Conservation (phyloP, 1,284 basidiomycete species). For the Thecaphora frezii region DNA sequence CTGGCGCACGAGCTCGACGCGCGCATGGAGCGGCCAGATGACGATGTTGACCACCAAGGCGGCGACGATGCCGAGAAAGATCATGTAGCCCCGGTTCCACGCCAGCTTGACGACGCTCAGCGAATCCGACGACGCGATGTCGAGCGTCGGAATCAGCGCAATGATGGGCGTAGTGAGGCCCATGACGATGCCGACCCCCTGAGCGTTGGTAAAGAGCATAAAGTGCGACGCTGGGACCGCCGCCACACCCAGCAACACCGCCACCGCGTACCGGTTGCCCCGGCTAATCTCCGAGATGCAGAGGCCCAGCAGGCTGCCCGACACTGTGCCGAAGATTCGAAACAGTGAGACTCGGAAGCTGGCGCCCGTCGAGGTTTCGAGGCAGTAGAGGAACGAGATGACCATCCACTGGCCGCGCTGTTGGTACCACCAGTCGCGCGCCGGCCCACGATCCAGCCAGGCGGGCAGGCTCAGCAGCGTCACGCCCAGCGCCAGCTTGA, state of each 20-base stretch:
- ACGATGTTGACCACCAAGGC: slow-evolving; percentile 48
- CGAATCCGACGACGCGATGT: slow-evolving; percentile 10
- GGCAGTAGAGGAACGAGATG: slow-evolving; percentile 60
- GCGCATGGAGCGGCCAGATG: slow-evolving; percentile 53
- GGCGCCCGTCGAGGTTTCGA: slow-evolving; percentile 63
- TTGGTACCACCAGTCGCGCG: slow-evolving; percentile 59
- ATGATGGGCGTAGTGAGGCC: slow-evolving; percentile 55
- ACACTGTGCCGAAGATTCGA: slow-evolving; percentile 61
- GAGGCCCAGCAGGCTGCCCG: slow-evolving; percentile 60
- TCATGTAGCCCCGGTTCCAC: slow-evolving; percentile 49
- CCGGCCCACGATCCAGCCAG: slow-evolving; percentile 48
- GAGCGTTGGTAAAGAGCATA: slow-evolving; percentile 56
- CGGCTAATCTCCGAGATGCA: slow-evolving; percentile 60
- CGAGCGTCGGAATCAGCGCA: slow-evolving; percentile 60
- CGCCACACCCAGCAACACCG: slow-evolving; percentile 58
- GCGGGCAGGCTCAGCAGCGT: slow-evolving; percentile 61
- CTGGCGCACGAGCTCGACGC: slow-evolving; percentile 37
- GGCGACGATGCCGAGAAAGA: slow-evolving; percentile 49
- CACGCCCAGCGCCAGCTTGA: slow-evolving; percentile 62
- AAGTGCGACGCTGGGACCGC: slow-evolving; percentile 60
- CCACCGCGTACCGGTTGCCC: slow-evolving; percentile 61
- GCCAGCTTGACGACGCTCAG: slow-evolving; percentile 29
- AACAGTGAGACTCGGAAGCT: slow-evolving; percentile 61
- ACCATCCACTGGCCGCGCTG: slow-evolving; percentile 61
- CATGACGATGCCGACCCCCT: slow-evolving; percentile 61